These are phyloP conservation scores for Gossypioides kirkii DNA, from an alignment of 345 rosid species.

Conservation along the genomic window DNA sequence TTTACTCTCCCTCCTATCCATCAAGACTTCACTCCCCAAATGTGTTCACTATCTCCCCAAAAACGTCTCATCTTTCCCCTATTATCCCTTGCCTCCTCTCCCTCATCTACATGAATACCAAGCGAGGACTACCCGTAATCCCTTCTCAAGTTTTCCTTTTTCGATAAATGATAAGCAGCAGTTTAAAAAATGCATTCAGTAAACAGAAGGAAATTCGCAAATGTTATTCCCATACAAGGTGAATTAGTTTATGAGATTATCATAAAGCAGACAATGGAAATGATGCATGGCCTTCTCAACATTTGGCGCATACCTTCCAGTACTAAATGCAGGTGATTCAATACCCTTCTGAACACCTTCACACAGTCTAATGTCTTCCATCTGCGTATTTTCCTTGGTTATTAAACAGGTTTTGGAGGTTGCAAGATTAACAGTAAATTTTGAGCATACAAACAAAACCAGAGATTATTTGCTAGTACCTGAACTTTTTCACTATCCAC, in stretches of 20 bases:
- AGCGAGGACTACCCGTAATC: neutral
- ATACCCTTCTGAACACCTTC: constrained; percentile 80
- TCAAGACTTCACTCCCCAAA: too few species aligned
- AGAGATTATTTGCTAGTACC: constrained; percentile 30
- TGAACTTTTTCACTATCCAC: constrained; percentile 73
- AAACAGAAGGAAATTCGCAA: neutral
- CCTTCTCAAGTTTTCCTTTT: neutral
- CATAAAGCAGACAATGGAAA: constrained; percentile 54
- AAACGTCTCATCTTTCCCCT: neutral
- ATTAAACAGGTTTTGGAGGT: neutral
- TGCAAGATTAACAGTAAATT: neutral
- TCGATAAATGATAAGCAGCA: neutral
- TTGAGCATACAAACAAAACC: neutral
- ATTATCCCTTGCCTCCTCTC: neutral
- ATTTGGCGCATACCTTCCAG: constrained; percentile 66
- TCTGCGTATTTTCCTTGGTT: constrained; percentile 33
- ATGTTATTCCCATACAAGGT: neutral
- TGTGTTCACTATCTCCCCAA: too few species aligned
- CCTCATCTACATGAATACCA: neutral
- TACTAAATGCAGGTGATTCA: constrained; percentile 58
- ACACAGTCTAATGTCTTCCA: constrained; percentile 64
- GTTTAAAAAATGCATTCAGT: neutral
- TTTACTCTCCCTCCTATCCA: too few species aligned
- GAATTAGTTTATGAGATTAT: constrained; percentile 27
- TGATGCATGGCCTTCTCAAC: constrained; percentile 76